Evolutionary conservation across 805 yeast genomes (phyloP), one percentile per base, ranked within the genome.

Genomic region (Sugiyamaella americana): DNA sequence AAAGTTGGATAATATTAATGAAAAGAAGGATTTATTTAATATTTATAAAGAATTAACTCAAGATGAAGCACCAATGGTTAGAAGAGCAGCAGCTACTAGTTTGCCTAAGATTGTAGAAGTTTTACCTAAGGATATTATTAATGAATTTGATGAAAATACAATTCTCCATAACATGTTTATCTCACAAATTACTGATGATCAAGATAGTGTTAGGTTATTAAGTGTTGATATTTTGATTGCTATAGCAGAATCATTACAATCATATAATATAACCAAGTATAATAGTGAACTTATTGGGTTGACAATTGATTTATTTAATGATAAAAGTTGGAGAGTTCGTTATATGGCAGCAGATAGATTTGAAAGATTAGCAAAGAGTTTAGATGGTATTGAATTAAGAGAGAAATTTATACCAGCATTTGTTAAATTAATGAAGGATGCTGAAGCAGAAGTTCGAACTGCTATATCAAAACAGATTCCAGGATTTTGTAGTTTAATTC

Each of bases 41-140:
- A 67, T 82, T 38, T 91, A 82, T 65, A 71, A 78, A 49, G 84
- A 80, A 55, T 72, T 93, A 55, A 78, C 85, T 41, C 77, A 76
- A 53, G 98, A 93, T 65, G 98, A 93, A 49, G 86, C 95, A 17
- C 98, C 99, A 51, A 88, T 93, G 96, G 98, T 93, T 18, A 81
- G 96, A 66, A 82, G 97, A 62, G 84, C 96, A 6, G 94, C 97
- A 13, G 98, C 95, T 4, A 78, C 79, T 37, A 78, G 84, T 59
- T 74, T 93, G 55, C 96, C 98, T 2, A 70, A 65, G 32, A 68
- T 91, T 47, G 78, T 91, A 52, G 79, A 81, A 54, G 67, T 78
- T 43, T 72, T 84, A 48, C 64, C 70, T 20, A 51, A 56, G 2
- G n/a, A n/a, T n/a, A n/a, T n/a, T n/a, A n/a, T n/a, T n/a, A 47